Evolutionary conservation across 306 rosid genomes (phyloP).

Genomic region (Glycine soja): DNA sequence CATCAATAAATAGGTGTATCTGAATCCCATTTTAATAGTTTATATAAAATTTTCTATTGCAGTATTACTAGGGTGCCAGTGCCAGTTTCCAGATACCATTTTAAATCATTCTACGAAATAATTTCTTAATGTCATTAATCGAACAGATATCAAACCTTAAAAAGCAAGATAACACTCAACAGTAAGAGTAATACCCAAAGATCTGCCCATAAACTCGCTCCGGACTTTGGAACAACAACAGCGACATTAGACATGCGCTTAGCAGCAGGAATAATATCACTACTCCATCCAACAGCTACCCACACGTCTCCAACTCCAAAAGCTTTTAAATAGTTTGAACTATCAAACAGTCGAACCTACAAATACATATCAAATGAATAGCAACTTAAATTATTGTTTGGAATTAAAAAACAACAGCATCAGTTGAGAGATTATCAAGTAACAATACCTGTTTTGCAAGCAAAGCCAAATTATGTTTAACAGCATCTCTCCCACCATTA

Average conservation of each 20-base stretch:
- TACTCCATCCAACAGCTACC: slow-evolving; percentile 98
- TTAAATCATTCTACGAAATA: slow-evolving; percentile 13
- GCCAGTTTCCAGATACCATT: slow-evolving; percentile 5
- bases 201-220: slow-evolving; percentile 94
- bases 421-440: slow-evolving; percentile 22
- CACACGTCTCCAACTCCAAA: slow-evolving; percentile 91
- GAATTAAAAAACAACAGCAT: not conserved
- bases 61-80: not conserved
- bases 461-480: slow-evolving; percentile 63
- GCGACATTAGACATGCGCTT: slow-evolving; percentile 86
- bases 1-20: slow-evolving; percentile 29
- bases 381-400: slow-evolving; percentile 25
- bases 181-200: slow-evolving; percentile 68
- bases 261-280: slow-evolving; percentile 86
- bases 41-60: not conserved
- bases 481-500: slow-evolving; percentile 77
- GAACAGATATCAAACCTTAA: slow-evolving; percentile 25
- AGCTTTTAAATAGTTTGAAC: slow-evolving; percentile 80
- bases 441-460: slow-evolving; percentile 82
- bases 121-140: slow-evolving; percentile 13
- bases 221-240: slow-evolving; percentile 88
- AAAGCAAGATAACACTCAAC: slow-evolving; percentile 10
- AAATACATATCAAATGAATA: slow-evolving; percentile 41
- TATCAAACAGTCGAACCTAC: slow-evolving; percentile 86
- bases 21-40: slow-evolving; percentile 18